Conservation (phyloP, 2,329 filamentous ascomycete genomes). For the Colletotrichum karsti region DNA sequence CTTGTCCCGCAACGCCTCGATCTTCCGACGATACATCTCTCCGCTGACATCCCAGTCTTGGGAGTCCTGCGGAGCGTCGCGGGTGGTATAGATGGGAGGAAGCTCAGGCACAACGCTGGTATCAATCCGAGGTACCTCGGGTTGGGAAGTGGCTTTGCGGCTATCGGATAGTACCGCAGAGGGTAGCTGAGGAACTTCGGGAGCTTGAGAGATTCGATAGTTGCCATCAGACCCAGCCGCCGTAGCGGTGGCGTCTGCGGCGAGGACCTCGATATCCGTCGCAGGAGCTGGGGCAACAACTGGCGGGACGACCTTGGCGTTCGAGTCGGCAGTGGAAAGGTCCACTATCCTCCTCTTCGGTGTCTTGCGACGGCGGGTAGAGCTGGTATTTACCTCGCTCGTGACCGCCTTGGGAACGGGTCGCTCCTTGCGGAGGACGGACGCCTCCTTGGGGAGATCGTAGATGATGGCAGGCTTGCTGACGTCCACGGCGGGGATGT, state of each 20-base stretch:
- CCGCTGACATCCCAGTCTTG: conserved; percentile 74
- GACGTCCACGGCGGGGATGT: conserved; percentile 70
- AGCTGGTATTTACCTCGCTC: conserved; percentile 66
- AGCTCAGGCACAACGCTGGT: conserved; percentile 44
- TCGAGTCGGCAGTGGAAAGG: conserved; percentile 61
- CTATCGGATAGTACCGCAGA: conserved; percentile 41
- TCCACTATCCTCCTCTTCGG: conserved; percentile 73
- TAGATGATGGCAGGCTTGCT: conserved; percentile 73
- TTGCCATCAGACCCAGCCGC: conserved; percentile 39
- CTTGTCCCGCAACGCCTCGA: conserved; percentile 85
- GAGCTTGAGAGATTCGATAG: conserved; percentile 54
- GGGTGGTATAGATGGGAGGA: conserved; percentile 40
- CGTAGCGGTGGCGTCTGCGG: conserved; percentile 8
- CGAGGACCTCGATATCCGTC: conserved; percentile 19
- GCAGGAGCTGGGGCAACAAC: background rate
- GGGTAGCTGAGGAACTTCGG: conserved; percentile 45
- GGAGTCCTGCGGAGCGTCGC: conserved; percentile 40
- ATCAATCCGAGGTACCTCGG: conserved; percentile 48
- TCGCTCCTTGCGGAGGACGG: conserved; percentile 68
- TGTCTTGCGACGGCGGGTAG: conserved; percentile 67
- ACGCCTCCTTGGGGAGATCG: conserved; percentile 56
- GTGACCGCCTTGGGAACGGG: conserved; percentile 60
- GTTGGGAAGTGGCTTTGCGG: conserved; percentile 39
- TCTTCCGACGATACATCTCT: conserved; percentile 86
- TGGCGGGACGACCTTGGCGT: background rate